phyloP scores from a whole-genome alignment of 768 basidiomycete species.

The Lentinula aciculospora region DNA sequence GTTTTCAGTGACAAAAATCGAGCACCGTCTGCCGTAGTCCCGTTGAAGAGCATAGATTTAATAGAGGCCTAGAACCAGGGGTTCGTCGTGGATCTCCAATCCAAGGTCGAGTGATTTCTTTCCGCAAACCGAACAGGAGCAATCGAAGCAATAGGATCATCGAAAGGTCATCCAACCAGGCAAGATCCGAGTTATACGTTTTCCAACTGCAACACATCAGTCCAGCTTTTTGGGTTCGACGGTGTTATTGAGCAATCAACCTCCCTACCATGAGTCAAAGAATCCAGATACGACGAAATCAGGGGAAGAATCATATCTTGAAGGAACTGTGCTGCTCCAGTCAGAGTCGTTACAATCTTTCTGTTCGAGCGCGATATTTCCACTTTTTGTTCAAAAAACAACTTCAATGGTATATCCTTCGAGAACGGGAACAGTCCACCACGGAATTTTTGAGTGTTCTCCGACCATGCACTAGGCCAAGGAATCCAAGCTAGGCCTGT shows the following conservation, averaged over 20 bases:
- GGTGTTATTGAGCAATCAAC: neutral
- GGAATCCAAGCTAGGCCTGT: slow-evolving; percentile 14
- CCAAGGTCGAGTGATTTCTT: neutral
- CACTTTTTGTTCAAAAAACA: slow-evolving; percentile 65
- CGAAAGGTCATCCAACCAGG: slow-evolving; percentile 6
- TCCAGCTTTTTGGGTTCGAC: slow-evolving; percentile 20
- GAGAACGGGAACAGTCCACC: slow-evolving; percentile 56
- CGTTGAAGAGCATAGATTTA: neutral
- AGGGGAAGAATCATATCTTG: slow-evolving; percentile 35
- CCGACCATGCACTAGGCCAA: slow-evolving; percentile 13
- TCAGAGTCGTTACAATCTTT: slow-evolving; percentile 34
- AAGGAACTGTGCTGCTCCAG: slow-evolving; percentile 38
- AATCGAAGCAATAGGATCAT: neutral
- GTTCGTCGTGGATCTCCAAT: neutral
- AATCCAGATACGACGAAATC: slow-evolving; percentile 38
- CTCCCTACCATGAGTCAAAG: slow-evolving; percentile 10
- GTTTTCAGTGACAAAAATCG: slow-evolving; percentile 42
- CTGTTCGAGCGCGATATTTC: slow-evolving; percentile 25
- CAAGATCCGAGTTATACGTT: slow-evolving; percentile 15
- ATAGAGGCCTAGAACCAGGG: neutral
- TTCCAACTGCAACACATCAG: slow-evolving; percentile 46
- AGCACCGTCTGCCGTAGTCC: slow-evolving; percentile 33
- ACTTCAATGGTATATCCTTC: slow-evolving; percentile 52
- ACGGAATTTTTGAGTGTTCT: neutral
- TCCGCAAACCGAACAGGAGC: neutral